Base-by-base conservation (phyloP, 257 asterid species). In the Primulina huaijiensis region DNA sequence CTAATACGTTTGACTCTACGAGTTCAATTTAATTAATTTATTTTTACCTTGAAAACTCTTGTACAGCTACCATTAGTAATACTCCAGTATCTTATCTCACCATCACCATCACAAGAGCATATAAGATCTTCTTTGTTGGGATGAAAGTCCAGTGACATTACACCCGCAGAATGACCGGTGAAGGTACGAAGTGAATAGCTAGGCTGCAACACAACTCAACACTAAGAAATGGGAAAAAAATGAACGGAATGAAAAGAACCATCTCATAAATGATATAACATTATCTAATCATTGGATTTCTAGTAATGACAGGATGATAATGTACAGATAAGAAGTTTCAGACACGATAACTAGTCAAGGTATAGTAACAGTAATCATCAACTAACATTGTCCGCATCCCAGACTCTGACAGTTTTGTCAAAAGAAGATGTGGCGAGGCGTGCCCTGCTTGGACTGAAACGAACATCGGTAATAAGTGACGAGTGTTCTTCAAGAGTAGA, bases 391-490 rank as follows among this genome's bases (percentile, higher is more conserved):
- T 91, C 99, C 2, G 89, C 96, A 67, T 92, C 99, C 97, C 97
- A 91, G 76, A 94, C 97, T 77, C 98, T 82, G 79, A 94, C 98
- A 59, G 96, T 88, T 75, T 92, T 94, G 86, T 94, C 99, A 65
- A 86, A 94, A 11, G 98, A 92, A 19, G 98, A 91, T 50, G 99
- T 94, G 71, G 98, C 97, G 40, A 94, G 97, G 69, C 98, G 95
- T 29, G 96, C 89, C 96, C 85, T 88, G 88, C 91, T 94, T 55
- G 99, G 99, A 78, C 98, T 87, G 82, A 94, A 94, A 65, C 96
- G 99, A 75, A 92, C 93, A 81, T 91, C 97, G 5, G 96, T 94
- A 67, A 94, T 92, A 30, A 81, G 80, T 4, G 82, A 78, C 1
- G 96, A 83, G 77, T 94, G 99, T 80, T 94, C 99, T 83, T 91